Evolutionary conservation across 2,329 filamentous ascomycete species (phyloP), one percentile per base, ranked within the genome.

Genomic region (Alternaria conjuncta): DNA sequence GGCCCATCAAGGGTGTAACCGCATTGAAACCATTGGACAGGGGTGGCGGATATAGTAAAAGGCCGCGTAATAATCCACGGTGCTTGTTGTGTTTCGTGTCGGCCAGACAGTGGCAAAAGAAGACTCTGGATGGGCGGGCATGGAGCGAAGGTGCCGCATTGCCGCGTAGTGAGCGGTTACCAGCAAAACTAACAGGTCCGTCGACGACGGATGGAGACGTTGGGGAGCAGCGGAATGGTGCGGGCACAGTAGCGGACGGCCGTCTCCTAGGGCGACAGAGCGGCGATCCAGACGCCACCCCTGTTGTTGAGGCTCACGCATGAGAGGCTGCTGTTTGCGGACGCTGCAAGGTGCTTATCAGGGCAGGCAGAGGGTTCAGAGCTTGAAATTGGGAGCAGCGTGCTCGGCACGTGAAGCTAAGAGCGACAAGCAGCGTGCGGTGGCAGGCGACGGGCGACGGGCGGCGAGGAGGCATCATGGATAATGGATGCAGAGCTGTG

Each of bases 61-160:
- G 53, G 60, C 63, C 64, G 61, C 64, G 61, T 59, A 64, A 58
- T 59, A 64, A 64, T 61, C 51, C 44, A 41, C 57, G 54, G 54
- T 62, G 60, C 45, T 62, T 63, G 60, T 62, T 62, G 60, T 26
- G 60, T 62, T 59, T 59, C 47, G 60, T 10, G 41, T 53, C 46
- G 60, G 55, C 10, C 41, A 32, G 41, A 44, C 32, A 9, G 55
- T 18, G 23, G 54, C 55, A 53, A 58, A 45, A 46, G 55, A 47
- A 18, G 47, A 28, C 47, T 54, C 21, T 36, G 28, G 47, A 23
- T 32, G 43, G 12, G 43, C 54, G 43, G 18, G 25, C 49, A 51
- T 15, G 18, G 44, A 25, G 25, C 54, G 10, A 49, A 13, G 18
- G 43, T 44, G 60, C 60, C 47, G 47, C 32, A 41, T 26, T 59